Evolutionary conservation across 2,329 filamentous ascomycete genomes (phyloP), one percentile per base, ranked within the genome.

Genomic region (Colletotrichum sp.): DNA sequence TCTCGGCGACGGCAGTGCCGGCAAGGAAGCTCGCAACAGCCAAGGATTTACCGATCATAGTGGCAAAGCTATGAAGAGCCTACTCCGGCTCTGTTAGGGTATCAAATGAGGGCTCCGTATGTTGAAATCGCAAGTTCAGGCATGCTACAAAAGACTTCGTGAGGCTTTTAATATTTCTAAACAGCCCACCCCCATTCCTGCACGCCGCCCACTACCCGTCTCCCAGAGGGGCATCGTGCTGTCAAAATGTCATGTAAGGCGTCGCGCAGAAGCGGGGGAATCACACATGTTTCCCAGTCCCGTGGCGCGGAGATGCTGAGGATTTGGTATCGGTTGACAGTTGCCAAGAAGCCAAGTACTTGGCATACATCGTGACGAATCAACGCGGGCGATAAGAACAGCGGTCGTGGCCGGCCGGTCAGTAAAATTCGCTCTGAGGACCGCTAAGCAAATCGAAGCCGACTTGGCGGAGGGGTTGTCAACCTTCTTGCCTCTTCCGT

Each of bases 1-100:
- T 83, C 78, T 84, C 83, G 8, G 83, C 81, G 10, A 83, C 82
- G 3, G 79, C 80, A 3, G 77, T 77, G 18, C 80, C 80, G 36
- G 32, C 49, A 16, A 72, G 49, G 16, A 28, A 12, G 24, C 62
- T 26, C 3, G 3, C 8, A 18, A 13, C 24, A 6, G 15, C 8
- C 10, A 62, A 6, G 2, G 15, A 18, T 28, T 8, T 70, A 6
- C n/a, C 24, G 8, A n/a, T 32, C 15, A 24, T 34, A n/a, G 3
- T 64, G 8, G 2, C 4, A 21, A 21, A 32, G 30, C 59, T 32
- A 3, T 44, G 15, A 63, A 8, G 21, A n/a, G 32, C 8, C 62
- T 18, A 18, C 5, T 6, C 7, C 4, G 8, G 16, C 32, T 44
- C 9, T 34, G 3, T n/a, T 15, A 6, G n/a, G n/a, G 21, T 21